phyloP scores from a whole-genome alignment of 2,329 filamentous ascomycete species.

The Talaromyces pinophilus region DNA sequence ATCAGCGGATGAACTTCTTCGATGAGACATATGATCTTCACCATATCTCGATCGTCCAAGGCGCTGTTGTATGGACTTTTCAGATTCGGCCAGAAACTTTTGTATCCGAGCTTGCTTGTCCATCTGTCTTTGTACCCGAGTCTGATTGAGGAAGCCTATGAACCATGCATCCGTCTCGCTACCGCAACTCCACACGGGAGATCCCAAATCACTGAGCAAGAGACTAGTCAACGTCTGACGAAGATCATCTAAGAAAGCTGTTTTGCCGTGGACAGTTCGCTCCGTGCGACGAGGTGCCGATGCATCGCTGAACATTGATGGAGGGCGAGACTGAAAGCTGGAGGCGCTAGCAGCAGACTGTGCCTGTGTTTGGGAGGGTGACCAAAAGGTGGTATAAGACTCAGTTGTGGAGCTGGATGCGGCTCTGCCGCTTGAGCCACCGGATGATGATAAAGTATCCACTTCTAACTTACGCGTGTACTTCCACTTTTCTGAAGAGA shows the following conservation, averaged over 20 bases:
- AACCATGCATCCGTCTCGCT: slow-evolving; percentile 95
- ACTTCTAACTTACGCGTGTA: slow-evolving; percentile 59
- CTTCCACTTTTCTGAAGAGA: slow-evolving; percentile 68
- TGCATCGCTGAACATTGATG: slow-evolving; percentile 45
- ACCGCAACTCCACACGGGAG: slow-evolving; percentile 79
- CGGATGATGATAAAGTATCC: slow-evolving; percentile 58
- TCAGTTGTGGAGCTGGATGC: slow-evolving; percentile 72
- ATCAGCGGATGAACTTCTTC: slow-evolving; percentile 41
- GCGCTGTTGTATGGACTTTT: slow-evolving; percentile 34
- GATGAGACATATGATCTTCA: slow-evolving; percentile 25
- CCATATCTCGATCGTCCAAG: slow-evolving; percentile 27
- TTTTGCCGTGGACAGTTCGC: slow-evolving; percentile 64
- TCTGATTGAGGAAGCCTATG: slow-evolving; percentile 53
- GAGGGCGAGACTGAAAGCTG: slow-evolving; percentile 54
- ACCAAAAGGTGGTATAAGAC: slow-evolving; percentile 82
- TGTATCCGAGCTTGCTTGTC: slow-evolving; percentile 41
- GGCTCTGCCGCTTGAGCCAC: slow-evolving; percentile 65
- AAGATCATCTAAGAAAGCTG: slow-evolving; percentile 73
- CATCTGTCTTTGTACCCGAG: slow-evolving; percentile 45
- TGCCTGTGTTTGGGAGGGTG: slow-evolving; percentile 71
- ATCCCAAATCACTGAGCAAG: slow-evolving; percentile 84
- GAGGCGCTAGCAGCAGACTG: slow-evolving; percentile 65
- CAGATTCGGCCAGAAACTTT: slow-evolving; percentile 41
- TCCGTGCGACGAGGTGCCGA: slow-evolving; percentile 37
- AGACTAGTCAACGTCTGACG: slow-evolving; percentile 80